A percentile compares a stretch with the other conserved stretches of the same genome.
phyloP scores from a whole-genome alignment of 768 basidiomycete genomes.

The Auricularia sp. region DNA sequence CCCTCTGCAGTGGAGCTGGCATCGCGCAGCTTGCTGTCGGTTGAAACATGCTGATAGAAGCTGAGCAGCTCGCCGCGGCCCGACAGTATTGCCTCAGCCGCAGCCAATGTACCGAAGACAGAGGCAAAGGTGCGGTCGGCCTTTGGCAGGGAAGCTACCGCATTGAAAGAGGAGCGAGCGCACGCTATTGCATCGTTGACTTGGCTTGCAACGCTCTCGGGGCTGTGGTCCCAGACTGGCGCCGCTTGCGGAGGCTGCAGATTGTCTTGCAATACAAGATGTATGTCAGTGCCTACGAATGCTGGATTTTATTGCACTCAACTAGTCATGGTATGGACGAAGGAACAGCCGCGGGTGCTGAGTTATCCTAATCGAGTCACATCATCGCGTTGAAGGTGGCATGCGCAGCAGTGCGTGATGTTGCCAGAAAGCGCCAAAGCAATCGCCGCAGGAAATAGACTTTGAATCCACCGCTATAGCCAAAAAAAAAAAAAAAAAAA shows the following conservation, averaged over 20 bases:
- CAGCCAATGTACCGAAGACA: constrained; percentile 33
- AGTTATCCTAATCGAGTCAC: no score
- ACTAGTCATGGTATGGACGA: no score
- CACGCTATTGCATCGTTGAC: not conserved
- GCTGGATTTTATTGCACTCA: no score
- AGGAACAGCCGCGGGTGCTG: no score
- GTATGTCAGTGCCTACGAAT: no score
- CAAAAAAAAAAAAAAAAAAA: no score
- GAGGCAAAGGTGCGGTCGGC: not conserved
- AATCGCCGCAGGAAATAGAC: no score
- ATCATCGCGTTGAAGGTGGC: no score
- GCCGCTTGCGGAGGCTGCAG: not conserved
- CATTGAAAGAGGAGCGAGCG: not conserved
- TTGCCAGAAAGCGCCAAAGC: no score
- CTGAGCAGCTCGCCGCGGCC: constrained; percentile 45
- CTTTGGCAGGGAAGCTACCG: not conserved
- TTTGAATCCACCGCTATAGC: no score
- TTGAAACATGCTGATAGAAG: constrained; percentile 79
- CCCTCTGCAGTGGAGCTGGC: constrained; percentile 68
- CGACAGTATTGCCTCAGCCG: constrained; percentile 48
- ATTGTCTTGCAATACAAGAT: not conserved
- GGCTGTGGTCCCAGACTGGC: not conserved
- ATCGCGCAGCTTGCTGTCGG: constrained; percentile 66
- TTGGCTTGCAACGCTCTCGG: not conserved
- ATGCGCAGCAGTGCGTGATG: no score